These are phyloP conservation scores for Aristolochia californica DNA, from an alignment of 164 flowering plant species.

Conservation along the genomic window DNA sequence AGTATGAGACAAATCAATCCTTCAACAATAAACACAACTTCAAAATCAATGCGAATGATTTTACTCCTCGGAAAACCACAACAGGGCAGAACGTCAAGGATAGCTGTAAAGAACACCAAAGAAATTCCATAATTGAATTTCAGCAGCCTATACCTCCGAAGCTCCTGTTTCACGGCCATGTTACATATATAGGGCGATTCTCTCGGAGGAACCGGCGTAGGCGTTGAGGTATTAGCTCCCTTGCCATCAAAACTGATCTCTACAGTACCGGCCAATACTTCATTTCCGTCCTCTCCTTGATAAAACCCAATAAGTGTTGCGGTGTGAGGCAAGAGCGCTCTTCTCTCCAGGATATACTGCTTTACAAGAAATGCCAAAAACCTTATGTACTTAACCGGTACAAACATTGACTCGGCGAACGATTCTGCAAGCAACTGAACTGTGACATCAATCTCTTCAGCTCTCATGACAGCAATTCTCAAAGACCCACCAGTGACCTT, in stretches of 20 bases:
- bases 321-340: constrained; percentile 50
- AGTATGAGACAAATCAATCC: too few species aligned
- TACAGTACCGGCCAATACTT: constrained; percentile 73
- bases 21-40: not conserved
- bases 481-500: constrained; percentile 49
- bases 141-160: constrained; percentile 46
- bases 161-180: constrained; percentile 64
- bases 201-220: constrained; percentile 69
- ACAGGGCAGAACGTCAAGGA: not conserved
- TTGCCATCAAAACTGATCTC: constrained; percentile 60
- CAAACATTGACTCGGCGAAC: constrained; percentile 64
- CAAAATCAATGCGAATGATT: not conserved
- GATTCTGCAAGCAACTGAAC: constrained; percentile 65
- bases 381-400: constrained; percentile 36
- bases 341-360: constrained; percentile 75
- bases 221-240: constrained; percentile 70
- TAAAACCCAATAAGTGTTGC: constrained; percentile 71
- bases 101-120: not conserved
- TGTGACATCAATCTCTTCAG: constrained; percentile 46
- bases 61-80: not conserved
- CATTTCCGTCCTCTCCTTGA: constrained; percentile 28
- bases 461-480: constrained; percentile 48
- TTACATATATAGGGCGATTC: constrained; percentile 77
- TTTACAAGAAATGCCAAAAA: constrained; percentile 57
- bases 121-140: not conserved